These are phyloP conservation scores for Collybiopsis luxurians DNA, from an alignment of 768 basidiomycete genomes.

Conservation along the genomic window DNA sequence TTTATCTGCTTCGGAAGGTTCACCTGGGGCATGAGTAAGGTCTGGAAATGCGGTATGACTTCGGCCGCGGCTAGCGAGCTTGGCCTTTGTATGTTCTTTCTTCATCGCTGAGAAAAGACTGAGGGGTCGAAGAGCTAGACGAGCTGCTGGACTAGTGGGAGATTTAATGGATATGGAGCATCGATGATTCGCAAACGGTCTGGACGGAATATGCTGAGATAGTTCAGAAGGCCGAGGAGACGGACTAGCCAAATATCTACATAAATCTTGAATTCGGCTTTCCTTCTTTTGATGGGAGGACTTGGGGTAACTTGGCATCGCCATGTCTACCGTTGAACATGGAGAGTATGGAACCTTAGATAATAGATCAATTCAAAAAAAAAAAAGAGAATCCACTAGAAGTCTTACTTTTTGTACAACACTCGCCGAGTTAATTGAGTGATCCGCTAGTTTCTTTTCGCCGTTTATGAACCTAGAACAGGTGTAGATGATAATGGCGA, in stretches of 20 bases:
- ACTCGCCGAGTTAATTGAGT: too few relatives aligned
- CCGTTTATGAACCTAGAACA: background rate
- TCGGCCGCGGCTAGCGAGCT: background rate
- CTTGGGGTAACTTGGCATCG: background rate
- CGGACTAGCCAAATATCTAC: background rate
- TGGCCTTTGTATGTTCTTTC: background rate
- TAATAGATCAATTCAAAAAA: background rate
- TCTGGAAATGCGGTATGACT: background rate
- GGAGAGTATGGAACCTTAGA: background rate
- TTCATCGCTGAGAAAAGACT: background rate
- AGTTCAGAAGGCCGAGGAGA: background rate
- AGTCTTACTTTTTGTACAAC: background rate
- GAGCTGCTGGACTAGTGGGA: background rate
- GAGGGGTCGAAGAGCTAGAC: background rate
- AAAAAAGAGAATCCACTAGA: background rate
- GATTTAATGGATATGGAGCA: background rate
- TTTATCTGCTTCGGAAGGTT: background rate
- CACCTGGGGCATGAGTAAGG: background rate
- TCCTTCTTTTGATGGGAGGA: background rate
- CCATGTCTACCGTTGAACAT: background rate
- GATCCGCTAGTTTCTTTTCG: background rate
- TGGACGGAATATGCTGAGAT: background rate
- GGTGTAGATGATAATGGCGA: background rate
- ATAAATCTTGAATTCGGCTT: background rate
- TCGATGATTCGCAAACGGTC: conserved; percentile 4